Evolutionary conservation across 345 rosid species (phyloP), one percentile per base, ranked within the genome.

Genomic region (Brassica rapa): DNA sequence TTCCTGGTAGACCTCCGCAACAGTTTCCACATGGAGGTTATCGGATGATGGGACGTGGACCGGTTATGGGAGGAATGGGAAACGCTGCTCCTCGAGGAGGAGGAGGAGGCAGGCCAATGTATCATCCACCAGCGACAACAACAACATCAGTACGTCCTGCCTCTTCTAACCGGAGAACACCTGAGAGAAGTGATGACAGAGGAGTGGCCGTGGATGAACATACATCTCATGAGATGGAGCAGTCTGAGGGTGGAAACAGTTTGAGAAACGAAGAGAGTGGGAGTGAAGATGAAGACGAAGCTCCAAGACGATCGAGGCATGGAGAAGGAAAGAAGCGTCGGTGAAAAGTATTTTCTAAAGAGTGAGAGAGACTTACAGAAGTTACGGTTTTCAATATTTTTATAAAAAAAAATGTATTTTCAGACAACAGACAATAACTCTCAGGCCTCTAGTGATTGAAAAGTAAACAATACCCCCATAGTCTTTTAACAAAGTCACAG

Each of bases 241-340:
- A 72, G 84, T 87, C 86, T 51, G 83, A 75, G 85, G 88, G 5
- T 53, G 82, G 75, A 57, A 87, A 86, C 82, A 87, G 76, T 82
- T 43, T 86, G 62, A 85, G 87, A 75, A 90, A 91, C 29, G 88
- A 86, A 19, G 96, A 93, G 66, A 80, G 69, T 41, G 83, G 71
- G 24, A 95, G 90, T 37, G 97, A 88, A 79, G 94, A 96, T 11
- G 97, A 89, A 81, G 93, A 96, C 39, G 98, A 95, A 70, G 97
- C 98, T 68, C 99, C 99, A 6, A 88, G 97, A 85, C 83, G 99
- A 62, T 93, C 98, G 8, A 90, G 99, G 80, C 93, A 95, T 11
- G 97, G 98, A 12, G 94, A 93, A 82, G 96, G 90, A 78, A 91
- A 88, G 87, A 90, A 91, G 85, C 89, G 85, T 74, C 83, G 87